Evolutionary conservation across 352 stramenopile species (phyloP).

Genomic region (Phytophthora fragariaefolia): DNA sequence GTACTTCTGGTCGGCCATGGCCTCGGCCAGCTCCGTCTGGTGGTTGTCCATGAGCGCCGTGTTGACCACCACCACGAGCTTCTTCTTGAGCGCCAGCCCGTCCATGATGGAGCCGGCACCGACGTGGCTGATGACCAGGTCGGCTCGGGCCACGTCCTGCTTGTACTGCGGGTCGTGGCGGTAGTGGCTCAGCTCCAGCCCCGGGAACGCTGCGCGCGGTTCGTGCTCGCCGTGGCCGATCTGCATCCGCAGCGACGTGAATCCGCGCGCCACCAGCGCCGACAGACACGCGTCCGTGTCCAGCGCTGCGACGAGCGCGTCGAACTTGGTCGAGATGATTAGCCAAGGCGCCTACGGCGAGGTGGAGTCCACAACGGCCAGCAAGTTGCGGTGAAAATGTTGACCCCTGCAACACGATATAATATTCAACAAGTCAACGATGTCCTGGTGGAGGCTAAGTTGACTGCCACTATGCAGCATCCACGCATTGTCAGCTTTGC

Average conservation of each 20-base stretch:
- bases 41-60: conserved; percentile 97
- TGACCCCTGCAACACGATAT: conserved; percentile 20
- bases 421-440: conserved; percentile 39
- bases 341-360: conserved; percentile 48
- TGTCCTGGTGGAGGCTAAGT: conserved; percentile 51
- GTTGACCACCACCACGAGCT: conserved; percentile 95
- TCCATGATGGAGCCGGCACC: conserved; percentile 96
- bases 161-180: conserved; percentile 92
- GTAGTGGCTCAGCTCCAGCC: conserved; percentile 72
- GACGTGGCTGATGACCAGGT: conserved; percentile 96
- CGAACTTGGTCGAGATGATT: conserved; percentile 88
- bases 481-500: conserved; percentile 57
- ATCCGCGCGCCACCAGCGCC: conserved; percentile 61
- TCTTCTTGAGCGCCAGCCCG: conserved; percentile 79
- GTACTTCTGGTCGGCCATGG: conserved; percentile 82
- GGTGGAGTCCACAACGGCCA: conserved; percentile 46
- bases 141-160: conserved; percentile 88
- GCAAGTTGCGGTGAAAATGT: conserved; percentile 53
- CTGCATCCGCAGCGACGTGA: conserved; percentile 74
- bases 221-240: conserved; percentile 79
- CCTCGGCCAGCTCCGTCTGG: conserved; percentile 94
- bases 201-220: conserved; percentile 44
- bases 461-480: conserved; percentile 55
- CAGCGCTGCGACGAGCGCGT: conserved; percentile 83
- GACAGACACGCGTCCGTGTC: conserved; percentile 66